Evolutionary conservation across 2,329 filamentous ascomycete species (phyloP).

Genomic region (Aciculosporium take): DNA sequence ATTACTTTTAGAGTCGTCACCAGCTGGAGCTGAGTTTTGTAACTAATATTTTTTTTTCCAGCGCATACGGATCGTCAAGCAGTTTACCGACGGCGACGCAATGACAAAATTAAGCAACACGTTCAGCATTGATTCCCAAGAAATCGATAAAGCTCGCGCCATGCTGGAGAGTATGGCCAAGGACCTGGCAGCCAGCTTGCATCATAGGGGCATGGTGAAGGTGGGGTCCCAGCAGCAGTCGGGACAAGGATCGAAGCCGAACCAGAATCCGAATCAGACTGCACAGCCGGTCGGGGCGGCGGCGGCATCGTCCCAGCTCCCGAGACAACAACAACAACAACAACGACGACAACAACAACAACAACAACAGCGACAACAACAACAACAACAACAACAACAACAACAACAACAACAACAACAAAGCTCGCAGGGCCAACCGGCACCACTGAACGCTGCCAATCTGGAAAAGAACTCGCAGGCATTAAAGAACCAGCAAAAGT

Average conservation of each 20-base stretch:
- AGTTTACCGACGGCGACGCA: slow-evolving; percentile 36
- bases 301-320: slow-evolving; percentile 9
- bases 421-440: slow-evolving; percentile 12
- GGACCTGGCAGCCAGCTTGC: slow-evolving; percentile 26
- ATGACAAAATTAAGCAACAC: slow-evolving; percentile 30
- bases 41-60: slow-evolving; percentile 14
- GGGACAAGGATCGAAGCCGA: slow-evolving; percentile 14
- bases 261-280: slow-evolving; percentile 12
- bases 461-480: slow-evolving; percentile 37
- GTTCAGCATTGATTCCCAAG: slow-evolving; percentile 37
- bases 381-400: slow-evolving; percentile 13
- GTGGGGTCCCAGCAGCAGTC: slow-evolving; percentile 9
- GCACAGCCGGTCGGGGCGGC: no score
- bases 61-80: slow-evolving; percentile 37
- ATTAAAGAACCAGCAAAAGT: slow-evolving; percentile 25
- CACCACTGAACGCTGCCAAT: slow-evolving; percentile 31
- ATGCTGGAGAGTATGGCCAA: slow-evolving; percentile 39
- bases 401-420: slow-evolving; percentile 14
- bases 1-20: no score
- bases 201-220: slow-evolving; percentile 15
- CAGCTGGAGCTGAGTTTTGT: no score
- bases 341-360: slow-evolving; percentile 8
- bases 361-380: slow-evolving; percentile 12
- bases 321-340: slow-evolving; percentile 19
- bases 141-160: slow-evolving; percentile 33